Percentiles rank a stretch among this genome's conserved stretches.
phyloP scores from a whole-genome alignment of 495 filamentous ascomycete genomes.

The Xylaria sp. region DNA sequence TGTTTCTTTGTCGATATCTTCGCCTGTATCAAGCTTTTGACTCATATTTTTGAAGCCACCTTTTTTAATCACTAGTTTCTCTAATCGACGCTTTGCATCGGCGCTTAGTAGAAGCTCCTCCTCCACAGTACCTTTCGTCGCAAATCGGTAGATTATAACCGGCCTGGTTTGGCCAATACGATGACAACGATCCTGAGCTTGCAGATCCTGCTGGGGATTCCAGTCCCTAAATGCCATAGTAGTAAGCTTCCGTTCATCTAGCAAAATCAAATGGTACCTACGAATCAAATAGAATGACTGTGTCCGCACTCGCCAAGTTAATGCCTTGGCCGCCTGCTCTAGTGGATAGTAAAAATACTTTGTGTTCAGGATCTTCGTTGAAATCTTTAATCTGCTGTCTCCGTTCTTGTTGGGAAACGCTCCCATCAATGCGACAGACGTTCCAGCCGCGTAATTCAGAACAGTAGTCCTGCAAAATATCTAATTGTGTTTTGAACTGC shows the following conservation, averaged over 20 bases:
- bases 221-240: conserved; percentile 67
- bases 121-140: conserved; percentile 92
- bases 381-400: conserved; percentile 83
- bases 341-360: conserved; percentile 87
- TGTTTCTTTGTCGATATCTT: conserved; percentile 63
- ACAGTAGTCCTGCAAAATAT: conserved; percentile 89
- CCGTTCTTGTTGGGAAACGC: conserved; percentile 81
- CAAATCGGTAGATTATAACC: conserved; percentile 93
- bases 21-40: conserved; percentile 58
- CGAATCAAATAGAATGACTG: conserved; percentile 92
- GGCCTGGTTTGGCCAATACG: conserved; percentile 92
- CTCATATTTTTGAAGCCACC: conserved; percentile 73
- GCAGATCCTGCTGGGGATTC: conserved; percentile 97
- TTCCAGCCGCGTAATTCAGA: conserved; percentile 73
- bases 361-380: conserved; percentile 72
- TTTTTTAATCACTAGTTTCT: conserved; percentile 95
- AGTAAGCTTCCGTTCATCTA: not conserved
- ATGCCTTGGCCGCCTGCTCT: conserved; percentile 95
- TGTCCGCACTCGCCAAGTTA: conserved; percentile 96
- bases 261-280: conserved; percentile 17
- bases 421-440: conserved; percentile 90
- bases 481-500: conserved; percentile 93
- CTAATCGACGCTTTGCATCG: conserved; percentile 90
- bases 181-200: conserved; percentile 94
- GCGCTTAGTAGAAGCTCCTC: conserved; percentile 86